Evolutionary conservation across 179 eudicot genomes (phyloP), one percentile per base, ranked within the genome.

Genomic region (Silene noctiflora): DNA sequence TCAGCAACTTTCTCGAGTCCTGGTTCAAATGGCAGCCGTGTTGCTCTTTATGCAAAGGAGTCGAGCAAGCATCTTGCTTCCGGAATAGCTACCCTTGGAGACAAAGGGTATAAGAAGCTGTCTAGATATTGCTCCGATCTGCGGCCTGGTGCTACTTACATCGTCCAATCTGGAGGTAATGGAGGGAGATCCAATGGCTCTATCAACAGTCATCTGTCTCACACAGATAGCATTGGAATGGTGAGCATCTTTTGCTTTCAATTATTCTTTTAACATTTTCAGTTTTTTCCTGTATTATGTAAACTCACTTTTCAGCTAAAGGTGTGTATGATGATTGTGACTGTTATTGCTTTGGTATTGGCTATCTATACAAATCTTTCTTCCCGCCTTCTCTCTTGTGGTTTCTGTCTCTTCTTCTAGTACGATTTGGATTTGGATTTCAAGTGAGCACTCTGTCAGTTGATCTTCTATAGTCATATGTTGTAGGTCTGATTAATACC

Each of bases 51-150:
- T 85, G 98, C 96, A 56, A 89, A 85, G 80, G 96, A 88, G 76
- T 93, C 96, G 14, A 87, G 96, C 87, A 91, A 88, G 83, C 94
- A 93, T 82, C 85, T 93, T 68, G 96, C 96, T 83, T 87, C 92
- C 22, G 98, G 97, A 78, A 91, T 92, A 79, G 94, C 82, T 51
- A 87, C 91, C 42, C 87, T 92, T 46, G 96, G 97, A 21, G 96
- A 91, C 75, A 85, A 77, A 73, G 91, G 98, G 71, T 91, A 89
- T 78, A 93, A 93, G 76, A 93, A 86, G 82, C 86, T 93, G 35
- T 88, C 96, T 39, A 84, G 88, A 74, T 93, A 93, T 81, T 93
- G 82, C 84, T 93, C 94, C 73, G 98, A 93, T 80, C 77, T 89
- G 42, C 75, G 77, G 44, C 94, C 90, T 64, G 96, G 91, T 79